Conservation (phyloP, 2,329 filamentous ascomycete genomes). For the Aspergillus latus region DNA sequence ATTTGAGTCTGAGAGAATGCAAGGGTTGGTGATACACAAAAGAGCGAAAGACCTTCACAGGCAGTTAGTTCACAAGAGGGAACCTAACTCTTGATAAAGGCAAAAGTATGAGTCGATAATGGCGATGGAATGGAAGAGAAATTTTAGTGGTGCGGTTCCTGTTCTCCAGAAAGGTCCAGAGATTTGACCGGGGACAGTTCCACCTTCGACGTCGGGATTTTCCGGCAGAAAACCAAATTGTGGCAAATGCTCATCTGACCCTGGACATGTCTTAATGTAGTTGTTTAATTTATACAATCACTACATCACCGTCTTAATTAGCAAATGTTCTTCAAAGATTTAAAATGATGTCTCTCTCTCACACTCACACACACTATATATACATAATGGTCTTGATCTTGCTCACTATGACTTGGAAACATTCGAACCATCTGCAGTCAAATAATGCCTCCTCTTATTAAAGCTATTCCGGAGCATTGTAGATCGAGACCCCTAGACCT, state of each 20-base stretch:
- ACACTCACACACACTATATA: no score
- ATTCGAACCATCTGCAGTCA: no score
- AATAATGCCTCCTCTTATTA: no score
- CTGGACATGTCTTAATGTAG: no score
- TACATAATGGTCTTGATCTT: no score
- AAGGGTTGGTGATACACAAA: neutral
- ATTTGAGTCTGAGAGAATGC: neutral
- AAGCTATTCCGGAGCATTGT: no score
- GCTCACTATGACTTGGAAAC: no score
- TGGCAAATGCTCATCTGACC: neutral
- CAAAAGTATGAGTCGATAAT: slow-evolving; percentile 15
- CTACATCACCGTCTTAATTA: no score
- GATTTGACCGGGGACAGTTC: slow-evolving; percentile 8
- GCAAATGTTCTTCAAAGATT: no score
- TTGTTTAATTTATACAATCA: no score
- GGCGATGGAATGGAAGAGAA: slow-evolving; percentile 22
- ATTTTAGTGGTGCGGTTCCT: slow-evolving; percentile 15
- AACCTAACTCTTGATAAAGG: neutral
- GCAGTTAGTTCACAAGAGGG: neutral
- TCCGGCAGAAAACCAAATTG: slow-evolving; percentile 19
- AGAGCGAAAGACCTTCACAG: neutral
- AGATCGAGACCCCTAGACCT: no score
- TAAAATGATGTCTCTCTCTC: no score
- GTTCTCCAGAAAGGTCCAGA: slow-evolving; percentile 8
- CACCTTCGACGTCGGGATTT: slow-evolving; percentile 27